Percentiles rank a stretch among this genome's conserved stretches.
These are phyloP conservation scores for Nitzschia inconspicua DNA, from an alignment of 108 stramenopile species.

Conservation along the genomic window DNA sequence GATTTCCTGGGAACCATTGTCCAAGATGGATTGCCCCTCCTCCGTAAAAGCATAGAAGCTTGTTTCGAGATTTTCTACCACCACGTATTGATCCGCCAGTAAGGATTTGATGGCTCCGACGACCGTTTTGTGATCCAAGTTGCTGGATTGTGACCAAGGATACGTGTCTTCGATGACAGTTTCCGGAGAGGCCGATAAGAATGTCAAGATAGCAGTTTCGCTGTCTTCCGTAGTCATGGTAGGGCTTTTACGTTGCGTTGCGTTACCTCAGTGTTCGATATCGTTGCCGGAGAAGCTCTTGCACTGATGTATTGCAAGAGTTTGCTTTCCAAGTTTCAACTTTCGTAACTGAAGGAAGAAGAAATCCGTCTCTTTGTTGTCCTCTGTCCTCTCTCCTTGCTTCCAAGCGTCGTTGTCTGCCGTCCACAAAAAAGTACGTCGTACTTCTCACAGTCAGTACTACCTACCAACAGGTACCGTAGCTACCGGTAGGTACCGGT, in stretches of 20 bases:
- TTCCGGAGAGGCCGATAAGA: conserved; percentile 59
- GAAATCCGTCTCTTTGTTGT: too few relatives aligned
- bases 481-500: too few relatives aligned
- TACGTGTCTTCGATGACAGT: conserved; percentile 73
- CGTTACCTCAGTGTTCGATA: neutral
- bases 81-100: conserved; percentile 77
- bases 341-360: too few relatives aligned
- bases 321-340: too few relatives aligned
- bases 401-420: neutral
- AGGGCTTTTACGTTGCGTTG: too few relatives aligned
- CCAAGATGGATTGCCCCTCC: conserved; percentile 73
- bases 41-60: conserved; percentile 63
- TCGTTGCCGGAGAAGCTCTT: too few relatives aligned
- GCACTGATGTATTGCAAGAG: too few relatives aligned
- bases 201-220: conserved; percentile 66
- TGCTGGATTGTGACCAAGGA: conserved; percentile 37
- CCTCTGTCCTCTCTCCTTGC: neutral
- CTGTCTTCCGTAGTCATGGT: conserved; percentile 34
- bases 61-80: conserved; percentile 45
- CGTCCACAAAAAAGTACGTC: too few relatives aligned
- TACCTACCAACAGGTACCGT: too few relatives aligned
- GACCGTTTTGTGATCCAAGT: conserved; percentile 75
- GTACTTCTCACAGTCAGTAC: too few relatives aligned
- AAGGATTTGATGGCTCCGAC: conserved; percentile 88
- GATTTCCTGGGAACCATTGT: conserved; percentile 85